Evolutionary conservation across 192 early-diverging fungal species (phyloP).

Genomic region (Diversispora eburnea): DNA sequence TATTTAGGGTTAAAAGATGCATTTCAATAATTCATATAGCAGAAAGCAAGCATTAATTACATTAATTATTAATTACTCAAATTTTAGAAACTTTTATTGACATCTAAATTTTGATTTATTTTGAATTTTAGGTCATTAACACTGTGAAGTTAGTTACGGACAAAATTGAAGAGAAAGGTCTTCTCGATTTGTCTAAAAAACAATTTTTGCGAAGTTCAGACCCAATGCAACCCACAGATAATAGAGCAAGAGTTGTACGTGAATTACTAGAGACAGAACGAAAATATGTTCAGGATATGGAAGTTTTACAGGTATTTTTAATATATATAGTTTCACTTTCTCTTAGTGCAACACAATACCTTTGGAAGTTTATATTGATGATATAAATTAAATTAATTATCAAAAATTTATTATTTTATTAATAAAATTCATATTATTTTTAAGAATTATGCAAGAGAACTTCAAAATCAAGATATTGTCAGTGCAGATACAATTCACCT

Average conservation of each 20-base stretch:
- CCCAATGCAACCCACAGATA: conserved; percentile 71
- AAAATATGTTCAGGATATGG: conserved; percentile 85
- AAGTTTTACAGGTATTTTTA: conserved; percentile 63
- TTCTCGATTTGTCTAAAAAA: conserved; percentile 41
- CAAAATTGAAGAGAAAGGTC: conserved; percentile 65
- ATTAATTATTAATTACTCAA: not conserved
- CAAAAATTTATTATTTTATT: not conserved
- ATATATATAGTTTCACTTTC: conserved; percentile 1
- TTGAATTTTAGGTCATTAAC: conserved; percentile 66
- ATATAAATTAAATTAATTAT: conserved; percentile 5
- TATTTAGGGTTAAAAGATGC: not conserved
- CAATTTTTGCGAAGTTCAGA: conserved; percentile 44
- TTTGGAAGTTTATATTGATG: not conserved
- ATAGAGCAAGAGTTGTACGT: conserved; percentile 78
- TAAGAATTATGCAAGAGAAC: conserved; percentile 69
- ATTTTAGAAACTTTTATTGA: not conserved
- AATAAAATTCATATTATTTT: conserved; percentile 13
- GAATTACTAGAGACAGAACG: conserved; percentile 94
- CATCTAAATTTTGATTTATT: conserved; percentile 28
- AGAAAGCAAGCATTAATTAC: too few species aligned
- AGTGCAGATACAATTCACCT: conserved; percentile 70
- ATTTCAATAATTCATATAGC: too few species aligned
- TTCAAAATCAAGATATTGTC: conserved; percentile 67
- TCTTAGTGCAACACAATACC: not conserved
- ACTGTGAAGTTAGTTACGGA: conserved; percentile 76